Evolutionary conservation across 805 yeast genomes (phyloP), one percentile per base, ranked within the genome.

Genomic region (Sporopachydermia quercuum): DNA sequence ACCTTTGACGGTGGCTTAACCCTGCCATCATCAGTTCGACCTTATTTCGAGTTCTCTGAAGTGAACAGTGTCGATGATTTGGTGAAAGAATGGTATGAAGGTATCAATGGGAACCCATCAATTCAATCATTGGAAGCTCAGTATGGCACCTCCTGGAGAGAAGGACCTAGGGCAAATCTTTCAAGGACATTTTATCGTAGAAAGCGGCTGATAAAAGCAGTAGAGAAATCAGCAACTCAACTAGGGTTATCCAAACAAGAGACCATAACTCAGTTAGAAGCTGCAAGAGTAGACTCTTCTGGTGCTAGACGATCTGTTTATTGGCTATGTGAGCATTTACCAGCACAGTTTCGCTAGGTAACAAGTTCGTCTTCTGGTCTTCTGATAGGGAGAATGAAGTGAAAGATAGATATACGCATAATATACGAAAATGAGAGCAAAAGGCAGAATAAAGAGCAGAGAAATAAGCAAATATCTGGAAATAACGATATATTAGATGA

Each of bases 61-160:
- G n/a, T 23, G n/a, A 23, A 8, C 13, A 8, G 13, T 8, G 49
- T 45, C 13, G 49, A 45, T 15, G 33, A 45, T 16, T 45, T 45
- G 56, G 23, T 62, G 65, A 55, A 54, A 37, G 70, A 65, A 38
- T 65, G 63, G 44, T 53, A 57, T 1, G 49, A 50, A 18, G 70
- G 70, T 2, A 52, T 63, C 19, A 53, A 62, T 41, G 67, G 67
- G 1, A 48, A 50, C n/a, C 66, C 67, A 4, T 56, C 68, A 2
- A 58, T 65, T 13, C 55, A 57, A 40, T 54, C 53, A 14, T 50
- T 65, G n/a, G 68, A 65, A 40, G 57, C 57, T 18, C 54, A 54
- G 35, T 64, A 56, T 44, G 66, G 67, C 4, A 59, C 62, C 38
- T 55, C 58, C 27, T 65, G 70, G 70, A 51, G 69, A 35, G 46